Conservation (phyloP, 345 rosid genomes). For the Linum usitatissimum region DNA sequence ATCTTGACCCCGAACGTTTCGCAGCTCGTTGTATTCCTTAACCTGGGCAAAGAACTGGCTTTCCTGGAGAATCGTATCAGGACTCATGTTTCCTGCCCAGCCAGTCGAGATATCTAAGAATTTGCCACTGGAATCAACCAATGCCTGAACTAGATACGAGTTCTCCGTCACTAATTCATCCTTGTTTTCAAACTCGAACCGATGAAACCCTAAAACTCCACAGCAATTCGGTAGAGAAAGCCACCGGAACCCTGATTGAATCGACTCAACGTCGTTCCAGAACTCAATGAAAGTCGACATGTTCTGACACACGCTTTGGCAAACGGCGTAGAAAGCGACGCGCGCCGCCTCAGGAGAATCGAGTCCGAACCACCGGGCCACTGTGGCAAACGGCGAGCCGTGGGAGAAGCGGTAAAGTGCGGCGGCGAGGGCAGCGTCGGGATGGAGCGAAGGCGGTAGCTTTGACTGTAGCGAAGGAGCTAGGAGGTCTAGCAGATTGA, state of each 20-base stretch:
- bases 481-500: slow-evolving; percentile 33
- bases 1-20: slow-evolving; percentile 33
- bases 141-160: slow-evolving; percentile 59
- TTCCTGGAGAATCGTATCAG: slow-evolving; percentile 36
- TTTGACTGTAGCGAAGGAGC: slow-evolving; percentile 30
- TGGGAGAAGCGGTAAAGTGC: slow-evolving; percentile 71
- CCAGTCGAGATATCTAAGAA: slow-evolving; percentile 75
- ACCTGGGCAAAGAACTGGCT: slow-evolving; percentile 33
- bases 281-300: slow-evolving; percentile 33
- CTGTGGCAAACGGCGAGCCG: slow-evolving; percentile 41
- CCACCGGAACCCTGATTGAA: slow-evolving; percentile 44
- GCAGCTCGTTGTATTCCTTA: slow-evolving; percentile 35
- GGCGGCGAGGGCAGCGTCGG: slow-evolving; percentile 45
- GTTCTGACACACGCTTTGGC: slow-evolving; percentile 41
- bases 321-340: slow-evolving; percentile 48
- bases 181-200: slow-evolving; percentile 39
- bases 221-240: slow-evolving; percentile 59
- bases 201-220: slow-evolving; percentile 56
- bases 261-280: slow-evolving; percentile 25
- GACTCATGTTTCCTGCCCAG: slow-evolving; percentile 53
- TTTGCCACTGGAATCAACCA: slow-evolving; percentile 58
- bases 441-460: slow-evolving; percentile 27
- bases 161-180: slow-evolving; percentile 30
- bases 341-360: slow-evolving; percentile 42
- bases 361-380: slow-evolving; percentile 36